Evolutionary conservation across 2,329 filamentous ascomycete genomes (phyloP), one percentile per base, ranked within the genome.

Genomic region (Paraphoma sp.): DNA sequence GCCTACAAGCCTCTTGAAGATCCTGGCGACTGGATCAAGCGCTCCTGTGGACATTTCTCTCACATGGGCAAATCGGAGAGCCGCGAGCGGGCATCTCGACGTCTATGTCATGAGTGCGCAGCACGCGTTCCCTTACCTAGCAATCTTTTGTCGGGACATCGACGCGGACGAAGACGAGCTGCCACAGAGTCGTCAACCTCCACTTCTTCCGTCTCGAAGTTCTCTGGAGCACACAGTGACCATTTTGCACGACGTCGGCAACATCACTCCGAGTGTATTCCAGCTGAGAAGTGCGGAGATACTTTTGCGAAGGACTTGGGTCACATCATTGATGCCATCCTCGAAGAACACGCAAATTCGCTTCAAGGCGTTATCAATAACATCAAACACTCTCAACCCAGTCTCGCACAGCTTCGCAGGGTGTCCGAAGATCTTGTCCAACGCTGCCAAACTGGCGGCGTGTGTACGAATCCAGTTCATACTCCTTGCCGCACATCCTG

Each of bases 311-410:
- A 72, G 18, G 76, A 80, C 43, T 62, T 80, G 6, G 73, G 72
- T 7, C 56, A 71, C 7, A 68, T 75, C 45, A 76, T 80, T 38
- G 77, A 80, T 51, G 67, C 69, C 6, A 76, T 80, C 23, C 73
- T 80, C 14, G 63, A 75, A 31, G 78, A 80, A 56, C 78, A 79
- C 53, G 62, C 72, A 2, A 75, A 66, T 12, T 70, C 71, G 6
- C 62, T 81, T 8, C 70, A 78, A 53, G 62, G 64, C 42, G 72
- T 81, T 3, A 77, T 81, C 56, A 68, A 72, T 54, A 77, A 79
- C 50, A 68, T 78, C 30, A 65, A 70, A 17, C 57, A 51, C n/a
- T 67, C 62, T 16, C 64, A 63, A 36, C 63, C 64, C 12, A 56
- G 51, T 45, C 55, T 67, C 42, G 23, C 51, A n/a, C 60, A 66